Conservation (phyloP, 495 filamentous ascomycete genomes). For the Neurospora sp. region DNA sequence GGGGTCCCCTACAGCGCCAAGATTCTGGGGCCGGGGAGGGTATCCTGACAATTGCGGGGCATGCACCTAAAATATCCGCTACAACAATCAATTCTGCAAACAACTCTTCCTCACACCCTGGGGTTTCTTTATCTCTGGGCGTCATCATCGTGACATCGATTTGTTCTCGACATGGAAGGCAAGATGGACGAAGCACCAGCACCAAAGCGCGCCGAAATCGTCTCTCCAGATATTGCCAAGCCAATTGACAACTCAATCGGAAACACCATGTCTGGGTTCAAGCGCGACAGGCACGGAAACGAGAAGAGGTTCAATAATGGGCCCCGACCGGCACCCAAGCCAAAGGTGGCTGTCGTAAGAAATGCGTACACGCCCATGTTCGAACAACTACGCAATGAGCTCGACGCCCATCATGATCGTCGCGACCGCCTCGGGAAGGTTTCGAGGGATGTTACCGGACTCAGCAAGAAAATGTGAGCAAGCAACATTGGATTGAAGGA, state of each 20-base stretch:
- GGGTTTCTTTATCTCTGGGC: conserved; percentile 5
- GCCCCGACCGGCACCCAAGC: conserved; percentile 18
- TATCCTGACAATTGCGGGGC: background rate
- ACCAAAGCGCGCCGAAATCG: background rate
- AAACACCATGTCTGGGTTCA: conserved; percentile 36
- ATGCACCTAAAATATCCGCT: background rate
- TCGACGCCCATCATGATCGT: conserved; percentile 91
- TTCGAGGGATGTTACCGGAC: conserved; percentile 79
- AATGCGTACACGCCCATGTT: conserved; percentile 68
- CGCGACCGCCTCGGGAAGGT: conserved; percentile 82
- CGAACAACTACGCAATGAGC: conserved; percentile 68
- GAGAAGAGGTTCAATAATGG: conserved; percentile 24
- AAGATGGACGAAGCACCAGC: background rate
- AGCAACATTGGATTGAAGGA: conserved; percentile 1
- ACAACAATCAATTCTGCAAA: background rate
- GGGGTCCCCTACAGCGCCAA: background rate
- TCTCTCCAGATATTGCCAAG: background rate
- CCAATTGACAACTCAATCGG: background rate
- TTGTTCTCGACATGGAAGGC: background rate
- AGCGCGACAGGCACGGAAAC: conserved; percentile 52
- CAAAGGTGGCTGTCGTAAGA: conserved; percentile 10
- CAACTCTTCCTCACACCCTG: background rate
- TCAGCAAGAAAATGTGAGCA: conserved; percentile 91
- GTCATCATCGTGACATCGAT: conserved; percentile 1
- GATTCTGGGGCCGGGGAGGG: background rate